Evolutionary conservation across 2,329 filamentous ascomycete species (phyloP).

Genomic region (Neurospora crassa): DNA sequence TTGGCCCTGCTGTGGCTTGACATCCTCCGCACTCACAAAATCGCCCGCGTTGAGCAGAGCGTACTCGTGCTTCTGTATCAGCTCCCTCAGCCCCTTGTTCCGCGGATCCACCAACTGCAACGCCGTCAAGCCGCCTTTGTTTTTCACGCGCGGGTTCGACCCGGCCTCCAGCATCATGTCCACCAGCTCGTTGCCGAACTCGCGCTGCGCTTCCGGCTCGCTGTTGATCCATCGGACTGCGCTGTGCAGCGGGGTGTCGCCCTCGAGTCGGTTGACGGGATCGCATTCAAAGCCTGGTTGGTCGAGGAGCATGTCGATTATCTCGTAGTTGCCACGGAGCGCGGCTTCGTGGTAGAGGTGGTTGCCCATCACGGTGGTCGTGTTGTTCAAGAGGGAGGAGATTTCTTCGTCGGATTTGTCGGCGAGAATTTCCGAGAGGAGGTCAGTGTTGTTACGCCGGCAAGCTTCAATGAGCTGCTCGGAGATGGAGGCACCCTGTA

Average conservation of each 20-base stretch:
- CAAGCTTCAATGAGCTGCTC: slow-evolving; percentile 89
- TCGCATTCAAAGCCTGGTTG: slow-evolving; percentile 81
- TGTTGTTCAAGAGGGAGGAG: slow-evolving; percentile 72
- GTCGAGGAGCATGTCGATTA: slow-evolving; percentile 74
- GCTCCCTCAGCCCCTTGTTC: slow-evolving; percentile 50
- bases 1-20: slow-evolving; percentile 10
- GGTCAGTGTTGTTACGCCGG: slow-evolving; percentile 82
- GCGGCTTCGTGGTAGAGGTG: slow-evolving; percentile 86
- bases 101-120: slow-evolving; percentile 64
- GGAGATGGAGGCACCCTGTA: slow-evolving; percentile 70
- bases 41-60: slow-evolving; percentile 48
- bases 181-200: slow-evolving; percentile 57
- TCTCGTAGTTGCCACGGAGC: slow-evolving; percentile 73
- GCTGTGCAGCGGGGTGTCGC: slow-evolving; percentile 71
- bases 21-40: slow-evolving; percentile 34
- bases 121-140: slow-evolving; percentile 65
- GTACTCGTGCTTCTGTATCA: slow-evolving; percentile 65
- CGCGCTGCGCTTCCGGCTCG: slow-evolving; percentile 52
- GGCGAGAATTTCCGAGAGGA: slow-evolving; percentile 66
- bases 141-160: slow-evolving; percentile 45
- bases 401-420: slow-evolving; percentile 54
- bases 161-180: slow-evolving; percentile 79
- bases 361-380: slow-evolving; percentile 78
- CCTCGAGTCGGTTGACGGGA: slow-evolving; percentile 58
- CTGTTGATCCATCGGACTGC: slow-evolving; percentile 69